Base-by-base conservation (phyloP, 2,329 filamentous ascomycete species). In the Fusarium fracticaudum region DNA sequence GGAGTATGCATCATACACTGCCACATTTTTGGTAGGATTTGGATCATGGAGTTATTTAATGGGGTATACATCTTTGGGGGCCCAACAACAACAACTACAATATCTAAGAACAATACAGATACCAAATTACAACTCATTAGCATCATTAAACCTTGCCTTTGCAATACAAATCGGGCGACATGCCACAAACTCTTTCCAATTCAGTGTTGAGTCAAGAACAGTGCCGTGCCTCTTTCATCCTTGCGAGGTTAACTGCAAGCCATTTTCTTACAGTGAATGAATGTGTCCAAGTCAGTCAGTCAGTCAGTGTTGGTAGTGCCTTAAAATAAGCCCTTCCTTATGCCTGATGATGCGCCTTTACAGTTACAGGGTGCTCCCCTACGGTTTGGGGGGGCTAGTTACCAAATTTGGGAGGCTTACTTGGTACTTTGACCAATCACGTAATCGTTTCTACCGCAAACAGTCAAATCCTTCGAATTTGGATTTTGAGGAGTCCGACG, bases 11-110 rank as follows among this genome's bases (percentile, higher is more conserved):
- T 50, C 44, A 69, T 58, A 75, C 72, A 77, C 64, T 72, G 76
- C 72, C 73, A 72, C 71, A 57, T 20, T 67, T 65, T 75, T 74
- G 63, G 62, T 73, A 60, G 63, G 74, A 71, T 48, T 62, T 61
- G 40, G 64, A 65, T 59, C 60, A 65, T 61, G 72, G 72, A 70
- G 72, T 75, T 72, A 68, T 58, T 71, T 60, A n/a, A 48, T 35
- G 33, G 65, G 64, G 73, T 60, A 65, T 64, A 61, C 58, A 40
- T 48, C 17, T 35, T 51, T 37, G 33, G 57, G 47, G 47, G 37
- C 60, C 48, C 50, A 72, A 60, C n/a, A 60, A 60, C n/a, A 60
- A 53, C 38, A 67, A 40, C 31, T 17, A 53, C 48, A 53, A 54
- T 15, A 50, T 59, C 55, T 37, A 68, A 41, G 65, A 61, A 45